Conservation (phyloP, 176 grass and related monocot genomes). For the Hsuehochloa calcarea region DNA sequence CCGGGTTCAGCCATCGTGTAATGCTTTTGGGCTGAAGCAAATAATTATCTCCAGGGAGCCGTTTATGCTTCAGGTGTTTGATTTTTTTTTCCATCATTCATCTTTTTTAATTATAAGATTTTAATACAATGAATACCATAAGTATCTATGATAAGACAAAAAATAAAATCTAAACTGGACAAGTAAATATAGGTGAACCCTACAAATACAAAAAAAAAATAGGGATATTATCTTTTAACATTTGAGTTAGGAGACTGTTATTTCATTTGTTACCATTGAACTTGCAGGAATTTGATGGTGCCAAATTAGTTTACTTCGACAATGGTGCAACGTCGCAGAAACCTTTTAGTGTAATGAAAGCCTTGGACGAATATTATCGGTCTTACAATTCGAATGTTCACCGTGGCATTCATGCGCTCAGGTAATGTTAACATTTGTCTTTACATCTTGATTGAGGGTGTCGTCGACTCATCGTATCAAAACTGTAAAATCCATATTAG, state of each 20-base stretch:
- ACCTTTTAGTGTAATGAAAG: conserved; percentile 66
- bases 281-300: conserved; percentile 70
- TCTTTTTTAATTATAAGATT: too few relatives aligned
- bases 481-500: neutral
- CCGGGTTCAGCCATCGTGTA: too few relatives aligned
- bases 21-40: too few relatives aligned
- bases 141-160: too few relatives aligned
- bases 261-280: neutral
- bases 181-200: too few relatives aligned
- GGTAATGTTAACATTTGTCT: conserved; percentile 38
- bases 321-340: conserved; percentile 91
- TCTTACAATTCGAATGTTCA: conserved; percentile 95
- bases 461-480: neutral
- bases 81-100: too few relatives aligned
- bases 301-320: conserved; percentile 81
- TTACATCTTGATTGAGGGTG: conserved; percentile 4
- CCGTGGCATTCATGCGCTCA: conserved; percentile 77
- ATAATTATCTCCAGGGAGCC: too few relatives aligned
- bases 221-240: neutral
- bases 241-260: neutral
- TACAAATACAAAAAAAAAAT: too few relatives aligned
- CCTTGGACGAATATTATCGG: conserved; percentile 67
- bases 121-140: too few relatives aligned
- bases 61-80: too few relatives aligned
- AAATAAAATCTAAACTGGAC: too few relatives aligned